phyloP scores from a whole-genome alignment of 345 rosid genomes.

The Balakata baccata region DNA sequence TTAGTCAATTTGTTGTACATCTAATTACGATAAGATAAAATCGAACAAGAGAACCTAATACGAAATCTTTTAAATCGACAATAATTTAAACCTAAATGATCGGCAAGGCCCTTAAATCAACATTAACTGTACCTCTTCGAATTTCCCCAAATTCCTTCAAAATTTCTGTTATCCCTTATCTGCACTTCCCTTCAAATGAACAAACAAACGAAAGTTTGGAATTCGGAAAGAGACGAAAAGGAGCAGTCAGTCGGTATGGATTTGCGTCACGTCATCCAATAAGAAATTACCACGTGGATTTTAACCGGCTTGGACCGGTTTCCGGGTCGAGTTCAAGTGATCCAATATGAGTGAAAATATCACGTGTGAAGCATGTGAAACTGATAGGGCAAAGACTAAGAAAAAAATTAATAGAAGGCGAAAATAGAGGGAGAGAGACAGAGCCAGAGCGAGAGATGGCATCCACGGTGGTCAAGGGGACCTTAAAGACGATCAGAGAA shows the following conservation, averaged over 20 bases:
- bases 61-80: not conserved
- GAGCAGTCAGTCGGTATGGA: not conserved
- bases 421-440: not conserved
- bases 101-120: not conserved
- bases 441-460: slow-evolving; percentile 55
- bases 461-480: slow-evolving; percentile 63
- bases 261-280: not conserved
- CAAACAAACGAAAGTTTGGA: too few species aligned
- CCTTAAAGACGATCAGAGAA: slow-evolving; percentile 58
- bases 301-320: not conserved
- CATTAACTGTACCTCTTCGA: not conserved
- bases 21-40: not conserved
- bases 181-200: not conserved
- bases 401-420: not conserved
- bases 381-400: not conserved
- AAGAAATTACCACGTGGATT: not conserved
- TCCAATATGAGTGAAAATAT: not conserved
- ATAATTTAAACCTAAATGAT: not conserved
- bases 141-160: not conserved
- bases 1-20: not conserved
- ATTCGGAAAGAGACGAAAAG: not conserved
- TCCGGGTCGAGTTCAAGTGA: not conserved
- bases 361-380: not conserved
- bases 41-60: not conserved
- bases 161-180: not conserved